Conservation (phyloP, 306 rosid genomes). For the Prunus mongolica region DNA sequence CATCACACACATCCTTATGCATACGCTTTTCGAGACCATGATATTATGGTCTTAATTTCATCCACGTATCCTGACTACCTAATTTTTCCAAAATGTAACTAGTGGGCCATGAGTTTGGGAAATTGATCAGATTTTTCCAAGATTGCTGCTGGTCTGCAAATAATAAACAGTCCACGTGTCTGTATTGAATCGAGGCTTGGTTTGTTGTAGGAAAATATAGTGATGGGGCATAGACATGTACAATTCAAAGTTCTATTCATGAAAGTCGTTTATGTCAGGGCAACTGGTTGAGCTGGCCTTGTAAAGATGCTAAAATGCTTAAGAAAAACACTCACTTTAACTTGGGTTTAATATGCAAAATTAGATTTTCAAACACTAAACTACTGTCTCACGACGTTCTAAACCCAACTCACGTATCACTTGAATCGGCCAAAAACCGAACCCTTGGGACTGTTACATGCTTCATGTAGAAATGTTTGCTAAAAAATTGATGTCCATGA, state of each 20-base stretch:
- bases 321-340: neutral
- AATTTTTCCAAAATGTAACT: neutral
- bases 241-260: neutral
- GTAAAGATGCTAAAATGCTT: neutral
- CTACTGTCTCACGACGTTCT: too few species aligned
- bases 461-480: too few species aligned
- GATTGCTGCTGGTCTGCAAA: constrained; percentile 2
- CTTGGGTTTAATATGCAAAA: neutral
- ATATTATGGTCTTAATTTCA: neutral
- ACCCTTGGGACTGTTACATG: too few species aligned
- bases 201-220: neutral
- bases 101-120: constrained; percentile 3
- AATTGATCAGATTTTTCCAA: neutral
- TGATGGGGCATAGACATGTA: neutral
- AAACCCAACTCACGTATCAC: too few species aligned
- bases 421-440: too few species aligned
- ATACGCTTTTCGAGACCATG: neutral
- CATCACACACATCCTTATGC: neutral
- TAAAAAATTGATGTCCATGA: too few species aligned
- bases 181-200: constrained; percentile 6
- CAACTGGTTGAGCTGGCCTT: neutral
- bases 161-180: neutral
- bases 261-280: neutral
- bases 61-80: neutral
- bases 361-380: neutral